Evolutionary conservation across 2,329 filamentous ascomycete genomes (phyloP).

Genomic region (Beauveria australis): DNA sequence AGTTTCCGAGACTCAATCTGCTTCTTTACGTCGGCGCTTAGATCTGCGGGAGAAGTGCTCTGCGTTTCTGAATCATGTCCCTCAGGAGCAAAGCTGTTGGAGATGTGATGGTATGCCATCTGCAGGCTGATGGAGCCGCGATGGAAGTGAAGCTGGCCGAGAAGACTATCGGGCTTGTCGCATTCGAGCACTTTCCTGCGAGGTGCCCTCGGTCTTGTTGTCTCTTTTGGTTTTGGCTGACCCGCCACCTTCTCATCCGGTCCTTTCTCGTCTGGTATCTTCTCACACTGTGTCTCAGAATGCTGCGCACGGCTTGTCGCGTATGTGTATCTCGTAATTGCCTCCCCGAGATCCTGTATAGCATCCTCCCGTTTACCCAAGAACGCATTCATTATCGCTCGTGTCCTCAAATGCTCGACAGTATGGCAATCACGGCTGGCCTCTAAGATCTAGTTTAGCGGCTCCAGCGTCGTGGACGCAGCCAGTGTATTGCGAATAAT

Average conservation of each 20-base stretch:
- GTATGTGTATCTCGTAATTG: neutral
- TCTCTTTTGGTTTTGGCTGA: neutral
- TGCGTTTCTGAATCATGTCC: neutral
- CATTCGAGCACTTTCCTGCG: conserved; percentile 26
- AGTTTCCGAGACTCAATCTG: conserved; percentile 43
- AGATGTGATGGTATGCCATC: conserved; percentile 59
- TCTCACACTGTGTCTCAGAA: no score
- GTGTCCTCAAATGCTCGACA: conserved; percentile 6
- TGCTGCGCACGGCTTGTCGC: no score
- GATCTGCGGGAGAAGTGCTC: neutral
- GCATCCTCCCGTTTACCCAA: neutral
- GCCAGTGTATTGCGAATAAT: conserved; percentile 68
- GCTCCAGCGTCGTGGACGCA: conserved; percentile 58
- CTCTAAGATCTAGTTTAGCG: conserved; percentile 59
- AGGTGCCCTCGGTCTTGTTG: neutral
- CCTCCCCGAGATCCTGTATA: neutral
- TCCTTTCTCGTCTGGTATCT: no score
- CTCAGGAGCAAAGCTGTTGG: neutral
- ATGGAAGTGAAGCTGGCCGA: conserved; percentile 68
- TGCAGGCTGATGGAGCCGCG: conserved; percentile 64
- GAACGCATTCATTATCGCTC: neutral
- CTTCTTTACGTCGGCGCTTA: conserved; percentile 1
- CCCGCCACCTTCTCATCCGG: no score
- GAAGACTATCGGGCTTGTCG: conserved; percentile 63
- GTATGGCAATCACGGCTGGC: conserved; percentile 34